Conservation (phyloP, 2,329 filamentous ascomycete species). For the Keithomyces neogunnii region DNA sequence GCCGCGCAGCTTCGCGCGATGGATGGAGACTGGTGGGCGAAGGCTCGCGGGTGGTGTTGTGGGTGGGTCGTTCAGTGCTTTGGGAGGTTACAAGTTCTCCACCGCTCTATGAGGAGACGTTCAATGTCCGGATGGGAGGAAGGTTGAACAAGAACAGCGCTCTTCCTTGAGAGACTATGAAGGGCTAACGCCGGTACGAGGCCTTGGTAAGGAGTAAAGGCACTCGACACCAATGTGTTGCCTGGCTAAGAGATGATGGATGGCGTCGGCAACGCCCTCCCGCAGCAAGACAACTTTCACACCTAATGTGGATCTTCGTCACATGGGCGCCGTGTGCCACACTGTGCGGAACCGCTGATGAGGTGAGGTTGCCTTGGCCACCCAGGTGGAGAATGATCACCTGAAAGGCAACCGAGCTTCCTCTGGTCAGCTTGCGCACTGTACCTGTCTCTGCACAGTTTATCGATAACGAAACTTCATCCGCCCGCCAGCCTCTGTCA, state of each 20-base stretch:
- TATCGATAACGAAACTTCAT: constrained; percentile 1
- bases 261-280: background rate
- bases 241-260: background rate
- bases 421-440: background rate
- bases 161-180: background rate
- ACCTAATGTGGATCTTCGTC: constrained; percentile 1
- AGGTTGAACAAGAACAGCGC: background rate
- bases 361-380: background rate
- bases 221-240: background rate
- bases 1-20: background rate
- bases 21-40: background rate
- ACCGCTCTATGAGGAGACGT: background rate
- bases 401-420: too few relatives aligned
- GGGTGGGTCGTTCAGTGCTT: background rate
- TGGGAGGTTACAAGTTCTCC: background rate
- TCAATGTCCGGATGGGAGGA: too few relatives aligned
- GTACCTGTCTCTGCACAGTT: background rate
- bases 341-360: background rate
- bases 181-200: background rate
- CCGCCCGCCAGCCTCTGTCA: background rate
- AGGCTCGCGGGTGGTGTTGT: background rate
- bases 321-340: constrained; percentile 7
- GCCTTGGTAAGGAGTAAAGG: background rate
- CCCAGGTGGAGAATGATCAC: too few relatives aligned
- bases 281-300: background rate